phyloP scores from a whole-genome alignment of 768 basidiomycete genomes.

The Pulveroboletus sp. region DNA sequence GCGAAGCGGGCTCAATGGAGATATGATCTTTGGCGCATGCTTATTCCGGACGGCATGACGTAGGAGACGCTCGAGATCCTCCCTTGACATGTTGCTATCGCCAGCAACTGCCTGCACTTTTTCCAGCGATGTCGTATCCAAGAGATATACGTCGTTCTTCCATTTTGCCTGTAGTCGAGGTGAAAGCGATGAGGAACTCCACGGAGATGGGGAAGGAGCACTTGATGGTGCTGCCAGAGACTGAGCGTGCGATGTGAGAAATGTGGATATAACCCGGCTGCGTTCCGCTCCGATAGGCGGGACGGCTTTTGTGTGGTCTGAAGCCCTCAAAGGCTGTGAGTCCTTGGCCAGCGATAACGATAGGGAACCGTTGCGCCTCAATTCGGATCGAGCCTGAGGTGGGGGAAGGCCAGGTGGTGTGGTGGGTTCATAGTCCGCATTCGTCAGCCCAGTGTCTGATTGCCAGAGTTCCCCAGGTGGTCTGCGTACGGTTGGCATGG shows the following conservation, averaged over 20 bases:
- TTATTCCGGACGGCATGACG: slow-evolving; percentile 24
- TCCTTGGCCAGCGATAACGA: slow-evolving; percentile 25
- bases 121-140: not conserved
- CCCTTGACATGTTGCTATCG: slow-evolving; percentile 6
- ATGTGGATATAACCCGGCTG: slow-evolving; percentile 19
- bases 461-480: slow-evolving; percentile 21
- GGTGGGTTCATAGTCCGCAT: not conserved
- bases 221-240: not conserved
- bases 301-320: slow-evolving; percentile 20
- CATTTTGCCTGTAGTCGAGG: slow-evolving; percentile 4
- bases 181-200: slow-evolving; percentile 10
- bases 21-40: slow-evolving; percentile 26
- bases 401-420: slow-evolving; percentile 24
- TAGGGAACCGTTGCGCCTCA: slow-evolving; percentile 12
- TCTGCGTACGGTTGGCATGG: slow-evolving; percentile 14
- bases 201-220: slow-evolving; percentile 1
- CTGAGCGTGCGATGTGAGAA: slow-evolving; percentile 8
- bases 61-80: slow-evolving; percentile 25
- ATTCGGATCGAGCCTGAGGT: slow-evolving; percentile 4
- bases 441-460: slow-evolving; percentile 11
- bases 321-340: slow-evolving; percentile 23
- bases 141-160: not conserved
- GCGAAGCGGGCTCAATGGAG: slow-evolving; percentile 33
- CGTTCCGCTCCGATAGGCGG: slow-evolving; percentile 32
- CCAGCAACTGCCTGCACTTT: not conserved